Evolutionary conservation across 768 basidiomycete species (phyloP), one percentile per base, ranked within the genome.

Genomic region (Tricholoma flavovirens): DNA sequence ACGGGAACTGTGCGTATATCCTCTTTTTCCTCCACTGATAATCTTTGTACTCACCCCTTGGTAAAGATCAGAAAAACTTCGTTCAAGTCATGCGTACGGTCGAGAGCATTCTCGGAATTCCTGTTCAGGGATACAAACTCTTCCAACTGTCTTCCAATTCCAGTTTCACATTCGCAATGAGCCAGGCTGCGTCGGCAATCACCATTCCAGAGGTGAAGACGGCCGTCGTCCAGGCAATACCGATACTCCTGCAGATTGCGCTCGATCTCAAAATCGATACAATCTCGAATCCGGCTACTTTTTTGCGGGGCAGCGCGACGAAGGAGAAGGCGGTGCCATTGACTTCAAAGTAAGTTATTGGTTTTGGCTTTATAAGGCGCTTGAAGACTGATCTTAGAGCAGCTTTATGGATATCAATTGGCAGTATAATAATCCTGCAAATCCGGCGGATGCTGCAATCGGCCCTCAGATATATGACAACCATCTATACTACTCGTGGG

Each of bases 321-420:
- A 29, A 26, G 6, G 42, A 57, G 19, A 38, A 60, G 59, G 46
- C 56, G 26, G 57, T 64, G 9, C 60, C 60, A 17, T 62, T 71
- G 56, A 63, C 70, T 11, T 76, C 78, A 5, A 77, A 68, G 79
- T 79, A 59, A 10, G 71, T 48, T 32, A 19, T 14, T 43, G 15
- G 21, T 52, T 49, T 22, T 26, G 14, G 42, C 1, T 48, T 17
- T 35, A 51, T 55, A 49, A 63, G 40, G 17, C 15, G 53, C 49
- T 43, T 53, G 33, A 64, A 30, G 17, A 48, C 21, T 54, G 29
- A 54, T 26, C 21, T 29, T n/a, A 15, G 33, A 24, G 5, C 60
- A 91, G 88, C 60, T 90, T 90, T 66, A 90, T 90, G 88, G 88
- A 92, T 60, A 64, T 87, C 48, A 83, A 81, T 57, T 92, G 90